Conservation (phyloP, 2,329 filamentous ascomycete genomes). For the Rhinocladiella similis region DNA sequence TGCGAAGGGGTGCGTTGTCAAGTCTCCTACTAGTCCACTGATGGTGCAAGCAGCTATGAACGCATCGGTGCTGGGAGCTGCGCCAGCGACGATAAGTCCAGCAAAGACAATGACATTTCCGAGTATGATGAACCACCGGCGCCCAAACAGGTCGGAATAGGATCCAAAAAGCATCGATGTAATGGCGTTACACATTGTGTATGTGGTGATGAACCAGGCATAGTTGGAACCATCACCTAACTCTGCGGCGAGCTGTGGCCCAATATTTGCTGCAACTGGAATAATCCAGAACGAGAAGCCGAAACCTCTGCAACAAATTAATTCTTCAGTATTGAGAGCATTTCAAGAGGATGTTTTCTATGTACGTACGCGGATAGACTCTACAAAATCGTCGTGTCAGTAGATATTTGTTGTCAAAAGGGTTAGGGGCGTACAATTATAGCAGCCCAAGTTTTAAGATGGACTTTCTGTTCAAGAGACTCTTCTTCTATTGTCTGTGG, state of each 20-base stretch:
- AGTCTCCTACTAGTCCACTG: conserved; percentile 39
- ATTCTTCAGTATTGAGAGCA: no score
- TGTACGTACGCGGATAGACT: no score
- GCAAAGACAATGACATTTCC: conserved; percentile 43
- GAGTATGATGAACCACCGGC: conserved; percentile 46
- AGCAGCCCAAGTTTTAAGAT: no score
- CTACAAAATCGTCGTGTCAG: no score
- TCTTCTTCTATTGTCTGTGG: no score
- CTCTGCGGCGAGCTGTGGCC: conserved; percentile 45
- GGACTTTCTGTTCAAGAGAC: no score
- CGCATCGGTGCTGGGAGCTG: conserved; percentile 36
- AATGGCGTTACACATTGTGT: not conserved
- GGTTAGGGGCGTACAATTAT: no score
- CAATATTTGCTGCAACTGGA: conserved; percentile 50
- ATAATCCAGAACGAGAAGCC: conserved; percentile 29
- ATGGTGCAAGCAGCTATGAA: conserved; percentile 43
- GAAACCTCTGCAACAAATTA: no score
- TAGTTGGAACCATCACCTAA: conserved; percentile 45
- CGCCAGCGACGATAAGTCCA: conserved; percentile 20
- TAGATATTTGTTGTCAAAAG: no score
- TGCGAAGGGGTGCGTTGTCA: no score
- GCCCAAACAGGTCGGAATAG: conserved; percentile 44
- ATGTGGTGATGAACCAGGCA: conserved; percentile 26
- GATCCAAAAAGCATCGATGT: not conserved
- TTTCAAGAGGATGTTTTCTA: no score